These are phyloP conservation scores for Kodamaea sagamina DNA, from an alignment of 805 yeast species.

Conservation along the genomic window DNA sequence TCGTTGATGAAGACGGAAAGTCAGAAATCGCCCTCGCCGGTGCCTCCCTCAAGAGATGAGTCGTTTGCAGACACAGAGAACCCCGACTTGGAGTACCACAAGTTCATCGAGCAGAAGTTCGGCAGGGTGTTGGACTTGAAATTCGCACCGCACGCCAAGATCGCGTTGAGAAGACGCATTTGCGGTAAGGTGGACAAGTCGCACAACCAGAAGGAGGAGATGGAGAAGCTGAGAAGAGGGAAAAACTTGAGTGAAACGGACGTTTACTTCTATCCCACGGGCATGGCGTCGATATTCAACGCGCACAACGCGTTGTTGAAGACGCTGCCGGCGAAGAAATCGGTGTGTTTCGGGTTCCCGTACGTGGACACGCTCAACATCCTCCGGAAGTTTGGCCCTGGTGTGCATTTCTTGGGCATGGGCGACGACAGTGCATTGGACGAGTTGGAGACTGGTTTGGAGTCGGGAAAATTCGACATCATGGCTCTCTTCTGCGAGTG, in stretches of 20 bases:
- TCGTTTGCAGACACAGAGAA: conserved; percentile 1
- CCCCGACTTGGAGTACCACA: conserved; percentile 48
- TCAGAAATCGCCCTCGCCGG: neutral
- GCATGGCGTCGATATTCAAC: conserved; percentile 88
- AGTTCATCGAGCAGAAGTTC: conserved; percentile 83
- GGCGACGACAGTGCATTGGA: conserved; percentile 74
- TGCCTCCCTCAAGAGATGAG: conserved; percentile 1
- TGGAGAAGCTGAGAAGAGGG: conserved; percentile 31
- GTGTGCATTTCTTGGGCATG: conserved; percentile 79
- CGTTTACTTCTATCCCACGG: conserved; percentile 83
- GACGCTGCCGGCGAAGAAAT: conserved; percentile 44
- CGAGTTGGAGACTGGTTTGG: conserved; percentile 62
- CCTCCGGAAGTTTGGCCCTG: conserved; percentile 87
- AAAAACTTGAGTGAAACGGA: conserved; percentile 53
- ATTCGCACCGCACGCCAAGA: conserved; percentile 74
- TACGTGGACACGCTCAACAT: conserved; percentile 90
- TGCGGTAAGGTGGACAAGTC: conserved; percentile 59
- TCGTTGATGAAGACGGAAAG: neutral
- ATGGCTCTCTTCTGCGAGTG: conserved; percentile 86
- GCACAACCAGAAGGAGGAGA: conserved; percentile 27
- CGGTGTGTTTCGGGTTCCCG: conserved; percentile 95
- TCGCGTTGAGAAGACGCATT: conserved; percentile 72
- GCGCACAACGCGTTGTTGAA: conserved; percentile 64
- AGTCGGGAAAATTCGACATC: conserved; percentile 56
- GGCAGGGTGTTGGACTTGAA: conserved; percentile 85